Base-by-base conservation (phyloP, 2,329 filamentous ascomycete genomes). In the Colletotrichum salicis region DNA sequence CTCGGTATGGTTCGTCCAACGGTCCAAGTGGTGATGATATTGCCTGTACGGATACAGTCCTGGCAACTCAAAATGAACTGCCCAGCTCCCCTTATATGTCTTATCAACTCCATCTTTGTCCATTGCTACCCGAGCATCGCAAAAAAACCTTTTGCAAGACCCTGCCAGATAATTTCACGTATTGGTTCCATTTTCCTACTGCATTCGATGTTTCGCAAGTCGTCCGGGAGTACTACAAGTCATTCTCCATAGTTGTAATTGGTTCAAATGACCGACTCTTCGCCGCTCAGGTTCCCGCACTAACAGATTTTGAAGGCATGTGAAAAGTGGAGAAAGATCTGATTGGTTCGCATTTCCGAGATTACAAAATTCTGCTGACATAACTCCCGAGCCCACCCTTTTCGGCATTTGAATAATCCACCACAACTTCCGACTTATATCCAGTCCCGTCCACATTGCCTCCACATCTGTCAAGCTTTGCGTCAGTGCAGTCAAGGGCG, bases 351-450 rank as follows among this genome's bases (percentile, higher is more conserved):
- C 2, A 12, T 3, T 4, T 15, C 61, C 61, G 33, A 45, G 10
- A 31, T 11, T 35, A 24, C 51, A 19, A 15, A 35, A 2, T 59
- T 12, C 24, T n/a, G n/a, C 31, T 41, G 11, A 6, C 19, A 56
- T 29, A 67, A 60, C 15, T 54, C 27, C 64, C 64, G 64, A 69
- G 33, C 12, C 37, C 19, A 5, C 13, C 15, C 6, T 3, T 10
- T 31, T 55, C 48, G 51, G 48, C n/a, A 37, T 41, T 41, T 51
- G 6, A 15, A 33, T 24, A 19, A 19, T 56, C 45, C 57, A 41
- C 27, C 10, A 4, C 31, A 54, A 64, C 54, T 64, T 57, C 52
- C 60, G 66, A 56, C 41, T 60, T 67, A 67, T 45, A 67, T 48
- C 41, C 19, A 48, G 41, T 48, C 64, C 31, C 31, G 12, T 62